Base-by-base conservation (phyloP, 2,329 filamentous ascomycete genomes). In the Apiospora koreana region DNA sequence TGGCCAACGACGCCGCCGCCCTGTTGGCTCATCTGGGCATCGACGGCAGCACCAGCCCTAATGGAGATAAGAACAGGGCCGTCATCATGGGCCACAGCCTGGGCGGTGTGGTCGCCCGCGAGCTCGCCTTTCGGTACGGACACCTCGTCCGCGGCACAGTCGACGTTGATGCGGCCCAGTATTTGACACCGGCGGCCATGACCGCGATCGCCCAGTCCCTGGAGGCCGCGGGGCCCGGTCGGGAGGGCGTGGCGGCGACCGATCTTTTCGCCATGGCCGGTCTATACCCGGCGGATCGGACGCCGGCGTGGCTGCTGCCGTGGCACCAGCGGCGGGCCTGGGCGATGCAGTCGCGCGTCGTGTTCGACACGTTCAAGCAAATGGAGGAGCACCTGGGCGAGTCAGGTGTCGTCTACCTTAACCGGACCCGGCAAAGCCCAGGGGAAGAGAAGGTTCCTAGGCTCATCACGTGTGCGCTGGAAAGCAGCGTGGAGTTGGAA, bases 71-170 rank as follows among this genome's bases (percentile, higher is more conserved):
- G n/a, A 70, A 71, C 23, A 45, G 35, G 31, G 68, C 68, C 35
- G 65, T 71, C 31, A 38, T 70, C 62, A 31, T 71, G n/a, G 70
- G 62, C 28, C 70, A 71, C 46, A 70, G 68, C 68, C 64, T 71
- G 14, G 70, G 68, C 50, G 45, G 45, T 9, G 18, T 64, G 23
- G 68, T 71, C 16, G 68, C 46, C 5, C 25, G 38, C 25, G 68
- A 68, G 28, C 48, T 71, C 5, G 43, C 70, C 31, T 25, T 31
- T 16, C 35, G 41, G 21, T 54, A 66, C 38, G 62, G 45, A 3
- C 18, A 23, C 25, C 54, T 67, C 1, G 68, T 71, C 16, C 43
- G 64, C 23, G 70, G 62, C 25, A 23, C 35, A 28, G 68, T 71
- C 31, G 25, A 68, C 18, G 58, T 71, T 21, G 68, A 71, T 23